phyloP scores from a whole-genome alignment of 176 grass and related monocot species.

The Tillandsia fasciculata region DNA sequence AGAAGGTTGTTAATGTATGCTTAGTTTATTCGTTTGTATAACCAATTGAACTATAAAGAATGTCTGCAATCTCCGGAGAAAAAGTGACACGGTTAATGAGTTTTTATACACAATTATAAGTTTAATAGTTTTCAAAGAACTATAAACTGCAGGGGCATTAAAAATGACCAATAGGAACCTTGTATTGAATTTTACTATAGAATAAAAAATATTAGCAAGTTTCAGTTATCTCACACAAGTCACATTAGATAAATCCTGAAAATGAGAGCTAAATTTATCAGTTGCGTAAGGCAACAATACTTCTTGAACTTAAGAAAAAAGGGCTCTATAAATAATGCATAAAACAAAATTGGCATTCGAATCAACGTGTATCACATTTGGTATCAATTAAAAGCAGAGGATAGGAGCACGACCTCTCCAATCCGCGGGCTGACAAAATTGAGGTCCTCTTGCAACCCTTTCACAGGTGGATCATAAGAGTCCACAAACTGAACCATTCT shows the following conservation, averaged over 20 bases:
- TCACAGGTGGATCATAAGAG: constrained; percentile 85
- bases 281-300: background rate
- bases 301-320: background rate
- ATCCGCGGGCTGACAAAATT: constrained; percentile 99
- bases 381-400: background rate
- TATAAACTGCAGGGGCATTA: too few relatives aligned
- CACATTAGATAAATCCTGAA: background rate
- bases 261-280: background rate
- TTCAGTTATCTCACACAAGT: too few relatives aligned
- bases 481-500: constrained; percentile 97
- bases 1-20: too few relatives aligned
- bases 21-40: too few relatives aligned
- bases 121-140: too few relatives aligned
- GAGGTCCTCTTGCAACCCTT: constrained; percentile 95
- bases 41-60: too few relatives aligned
- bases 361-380: background rate
- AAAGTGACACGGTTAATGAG: too few relatives aligned
- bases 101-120: too few relatives aligned
- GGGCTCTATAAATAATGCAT: background rate
- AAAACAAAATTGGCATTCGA: background rate
- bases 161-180: too few relatives aligned
- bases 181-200: too few relatives aligned
- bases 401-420: constrained; percentile 62
- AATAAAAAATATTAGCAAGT: too few relatives aligned
- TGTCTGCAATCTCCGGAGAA: too few relatives aligned